Evolutionary conservation across 2,329 filamentous ascomycete species (phyloP), one percentile per base, ranked within the genome.

Genomic region (Reticulascus tulasneorum): DNA sequence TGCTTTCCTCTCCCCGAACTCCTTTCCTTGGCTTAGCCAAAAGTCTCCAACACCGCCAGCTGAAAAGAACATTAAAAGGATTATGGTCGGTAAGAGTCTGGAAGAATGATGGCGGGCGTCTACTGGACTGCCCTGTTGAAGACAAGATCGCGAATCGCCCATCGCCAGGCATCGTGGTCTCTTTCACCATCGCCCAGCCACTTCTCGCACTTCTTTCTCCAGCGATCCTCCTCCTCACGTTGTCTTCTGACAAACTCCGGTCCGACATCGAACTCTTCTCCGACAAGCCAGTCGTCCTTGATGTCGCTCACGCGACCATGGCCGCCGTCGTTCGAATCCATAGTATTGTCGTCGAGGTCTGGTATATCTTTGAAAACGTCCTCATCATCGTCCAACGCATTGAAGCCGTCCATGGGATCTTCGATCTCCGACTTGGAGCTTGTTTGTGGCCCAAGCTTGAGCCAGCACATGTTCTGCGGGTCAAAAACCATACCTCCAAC

Each of bases 401-500:
- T 77, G 40, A 82, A 79, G 1, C 73, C 73, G 45, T 82, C 77
- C 63, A 82, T 69, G 3, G 74, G 67, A 50, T 82, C 79, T 27
- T 69, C 66, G 9, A 63, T 58, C 13, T 77, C 70, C 2, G 69
- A 66, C 40, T 64, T 68, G 26, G 61, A 52, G 33, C 67, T 67
- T n/a, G 59, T 58, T 20, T 71, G 57, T 13, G 67, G 60, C 29
- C 73, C 69, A 44, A 93, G 70, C 60, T 95, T 96, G 38, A 97
- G 74, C 93, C 93, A 98, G 59, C 89, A 94, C 91, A 98, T 97
- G 50, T 87, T 87, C 45, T 88, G 83, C 4, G 93, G 93, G 55
- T 98, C 93, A 58, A 97, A 98, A 9, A 97, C 85, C 93, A 98
- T 98, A 49, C 89, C 88, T n/a, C 89, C 86, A 39, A 96, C 89